Evolutionary conservation across 163 green algal genomes (phyloP).

Genomic region (Scenedesmus sp.): DNA sequence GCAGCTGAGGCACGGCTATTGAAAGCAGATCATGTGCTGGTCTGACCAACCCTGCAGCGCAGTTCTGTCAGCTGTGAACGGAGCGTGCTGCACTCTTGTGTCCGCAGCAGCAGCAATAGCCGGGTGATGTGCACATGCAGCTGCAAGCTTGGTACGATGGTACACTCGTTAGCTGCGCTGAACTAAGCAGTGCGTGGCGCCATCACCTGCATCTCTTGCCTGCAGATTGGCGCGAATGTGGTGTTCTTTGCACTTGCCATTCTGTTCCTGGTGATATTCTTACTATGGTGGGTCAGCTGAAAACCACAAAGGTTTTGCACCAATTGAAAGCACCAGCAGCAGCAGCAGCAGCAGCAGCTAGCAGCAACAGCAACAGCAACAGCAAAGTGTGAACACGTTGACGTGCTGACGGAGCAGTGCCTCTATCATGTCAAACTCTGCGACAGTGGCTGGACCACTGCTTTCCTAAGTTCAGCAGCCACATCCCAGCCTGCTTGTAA

Average conservation of each 20-base stretch:
- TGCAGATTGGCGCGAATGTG: slow-evolving; percentile 40
- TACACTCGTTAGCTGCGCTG: not conserved
- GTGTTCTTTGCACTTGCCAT: slow-evolving; percentile 50
- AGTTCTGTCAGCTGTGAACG: not conserved
- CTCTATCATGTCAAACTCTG: too few species aligned
- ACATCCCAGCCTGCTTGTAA: not conserved
- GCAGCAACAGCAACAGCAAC: not conserved
- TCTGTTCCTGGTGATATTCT: slow-evolving; percentile 53
- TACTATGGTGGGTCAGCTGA: slow-evolving; percentile 42
- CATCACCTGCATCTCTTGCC: not conserved
- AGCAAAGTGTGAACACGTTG: too few species aligned
- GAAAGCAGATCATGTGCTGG: not conserved
- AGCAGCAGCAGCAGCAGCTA: not conserved
- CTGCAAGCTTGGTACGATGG: not conserved
- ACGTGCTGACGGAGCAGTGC: too few species aligned
- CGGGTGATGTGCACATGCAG: not conserved
- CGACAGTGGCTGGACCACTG: not conserved
- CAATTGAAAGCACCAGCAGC: not conserved
- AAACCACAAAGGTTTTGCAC: too few species aligned
- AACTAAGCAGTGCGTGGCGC: not conserved
- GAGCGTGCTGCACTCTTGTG: not conserved
- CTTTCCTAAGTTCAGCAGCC: not conserved
- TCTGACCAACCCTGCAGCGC: not conserved
- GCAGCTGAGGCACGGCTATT: not conserved
- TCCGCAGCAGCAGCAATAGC: not conserved